Percentiles rank a stretch among this genome's conserved stretches.
Conservation (phyloP, 129 eudicot species). For the Lactuca saligna region DNA sequence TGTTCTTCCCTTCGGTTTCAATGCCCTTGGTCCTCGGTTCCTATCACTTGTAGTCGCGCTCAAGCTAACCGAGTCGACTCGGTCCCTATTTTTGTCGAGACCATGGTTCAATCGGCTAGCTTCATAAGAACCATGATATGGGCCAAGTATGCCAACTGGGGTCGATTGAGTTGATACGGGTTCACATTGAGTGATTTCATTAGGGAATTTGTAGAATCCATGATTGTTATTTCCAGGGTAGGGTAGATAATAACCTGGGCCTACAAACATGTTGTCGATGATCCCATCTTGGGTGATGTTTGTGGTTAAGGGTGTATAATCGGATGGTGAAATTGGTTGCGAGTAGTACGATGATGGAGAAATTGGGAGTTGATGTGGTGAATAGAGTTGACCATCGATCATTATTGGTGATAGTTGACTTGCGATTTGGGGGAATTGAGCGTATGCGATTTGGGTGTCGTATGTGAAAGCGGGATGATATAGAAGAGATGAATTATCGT, state of each 20-base stretch:
- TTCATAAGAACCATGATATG: constrained; percentile 4
- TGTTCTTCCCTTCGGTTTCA: constrained; percentile 43
- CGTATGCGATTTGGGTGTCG: constrained; percentile 42
- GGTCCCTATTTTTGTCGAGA: too few species aligned
- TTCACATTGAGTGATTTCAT: constrained; percentile 22
- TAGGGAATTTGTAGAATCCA: constrained; percentile 67
- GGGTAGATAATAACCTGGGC: constrained; percentile 55
- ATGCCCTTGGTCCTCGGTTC: constrained; percentile 88
- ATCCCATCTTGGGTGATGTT: too few species aligned
- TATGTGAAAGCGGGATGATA: constrained; percentile 67
- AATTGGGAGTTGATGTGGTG: constrained; percentile 23
- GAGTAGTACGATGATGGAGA: constrained; percentile 47
- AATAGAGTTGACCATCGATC: constrained; percentile 76
- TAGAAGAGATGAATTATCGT: constrained; percentile 58
- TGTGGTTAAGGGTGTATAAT: too few species aligned
- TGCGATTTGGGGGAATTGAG: constrained; percentile 71
- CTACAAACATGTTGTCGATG: too few species aligned
- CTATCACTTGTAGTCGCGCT: constrained; percentile 50
- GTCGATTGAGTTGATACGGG: constrained; percentile 47
- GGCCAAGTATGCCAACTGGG: constrained; percentile 50
- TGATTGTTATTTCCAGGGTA: constrained; percentile 49
- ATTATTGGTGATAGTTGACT: constrained; percentile 69
- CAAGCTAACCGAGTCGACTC: too few species aligned
- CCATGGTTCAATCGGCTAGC: too few species aligned
- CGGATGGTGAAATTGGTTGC: constrained; percentile 61